These are phyloP conservation scores for Syncephalastrum contaminatum DNA, from an alignment of 371 early-diverging fungal genomes.

Conservation along the genomic window DNA sequence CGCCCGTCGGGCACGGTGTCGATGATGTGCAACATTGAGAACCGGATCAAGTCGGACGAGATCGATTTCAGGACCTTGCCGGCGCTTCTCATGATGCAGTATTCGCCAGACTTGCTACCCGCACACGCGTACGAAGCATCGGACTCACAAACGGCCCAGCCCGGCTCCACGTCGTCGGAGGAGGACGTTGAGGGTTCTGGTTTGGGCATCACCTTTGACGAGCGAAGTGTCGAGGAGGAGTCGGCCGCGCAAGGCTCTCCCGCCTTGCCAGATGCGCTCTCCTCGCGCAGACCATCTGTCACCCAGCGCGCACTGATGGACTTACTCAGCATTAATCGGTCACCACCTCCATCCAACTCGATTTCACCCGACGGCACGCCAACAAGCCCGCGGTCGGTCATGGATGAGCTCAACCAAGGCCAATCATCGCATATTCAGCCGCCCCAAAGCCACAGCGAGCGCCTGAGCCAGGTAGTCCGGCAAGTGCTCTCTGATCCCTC, in stretches of 20 bases:
- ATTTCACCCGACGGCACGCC: neutral
- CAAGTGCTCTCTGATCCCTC: slow-evolving; percentile 32
- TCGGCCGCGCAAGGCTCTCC: too few relatives aligned
- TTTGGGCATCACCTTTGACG: slow-evolving; percentile 21
- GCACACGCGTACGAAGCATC: slow-evolving; percentile 1
- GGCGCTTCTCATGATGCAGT: slow-evolving; percentile 62
- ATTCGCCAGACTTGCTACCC: slow-evolving; percentile 44
- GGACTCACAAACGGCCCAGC: neutral
- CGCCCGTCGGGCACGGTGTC: slow-evolving; percentile 81
- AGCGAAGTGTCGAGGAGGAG: slow-evolving; percentile 5
- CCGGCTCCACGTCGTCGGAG: neutral
- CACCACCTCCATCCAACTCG: neutral
- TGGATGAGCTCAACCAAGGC: too few relatives aligned
- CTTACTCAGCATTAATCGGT: neutral
- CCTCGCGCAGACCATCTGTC: neutral
- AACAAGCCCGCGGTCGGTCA: neutral
- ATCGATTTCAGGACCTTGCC: slow-evolving; percentile 57
- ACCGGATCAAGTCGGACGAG: slow-evolving; percentile 58
- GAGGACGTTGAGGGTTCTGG: slow-evolving; percentile 19
- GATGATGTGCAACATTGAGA: slow-evolving; percentile 75
- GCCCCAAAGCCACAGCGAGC: too few relatives aligned
- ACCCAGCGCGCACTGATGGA: neutral
- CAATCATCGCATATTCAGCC: too few relatives aligned
- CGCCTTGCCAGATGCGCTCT: too few relatives aligned
- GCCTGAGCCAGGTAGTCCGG: slow-evolving; percentile 11